Conservation (phyloP, 2,329 filamentous ascomycete species). For the Ophiostoma montium region DNA sequence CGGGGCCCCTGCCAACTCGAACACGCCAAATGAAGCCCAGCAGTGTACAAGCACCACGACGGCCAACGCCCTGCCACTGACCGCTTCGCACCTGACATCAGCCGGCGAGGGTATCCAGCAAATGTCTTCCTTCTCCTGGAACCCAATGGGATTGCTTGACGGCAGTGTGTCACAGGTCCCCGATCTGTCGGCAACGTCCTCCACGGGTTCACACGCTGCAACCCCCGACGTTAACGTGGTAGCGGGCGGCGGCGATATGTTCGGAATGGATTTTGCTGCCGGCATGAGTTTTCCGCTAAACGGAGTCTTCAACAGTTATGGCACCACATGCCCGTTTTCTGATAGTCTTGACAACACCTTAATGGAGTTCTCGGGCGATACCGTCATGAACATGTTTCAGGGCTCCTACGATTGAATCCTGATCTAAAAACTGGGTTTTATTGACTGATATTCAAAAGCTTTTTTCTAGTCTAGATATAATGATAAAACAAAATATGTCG, state of each 20-base stretch:
- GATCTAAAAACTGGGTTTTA: no score
- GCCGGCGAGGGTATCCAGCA: neutral
- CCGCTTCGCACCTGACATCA: neutral
- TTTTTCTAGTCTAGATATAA: no score
- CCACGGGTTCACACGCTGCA: neutral
- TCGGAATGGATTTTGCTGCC: neutral
- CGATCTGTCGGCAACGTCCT: neutral
- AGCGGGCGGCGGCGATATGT: neutral
- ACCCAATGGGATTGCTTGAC: neutral
- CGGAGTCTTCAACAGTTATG: neutral
- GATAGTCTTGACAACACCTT: neutral
- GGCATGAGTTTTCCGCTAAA: neutral
- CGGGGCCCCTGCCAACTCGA: neutral
- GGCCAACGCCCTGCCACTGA: neutral
- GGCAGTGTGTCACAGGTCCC: neutral
- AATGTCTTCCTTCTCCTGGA: neutral
- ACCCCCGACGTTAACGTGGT: neutral
- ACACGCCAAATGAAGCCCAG: neutral
- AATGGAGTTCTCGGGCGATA: neutral
- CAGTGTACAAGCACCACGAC: no score
- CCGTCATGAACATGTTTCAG: slow-evolving; percentile 2
- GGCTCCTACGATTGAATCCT: no score
- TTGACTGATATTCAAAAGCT: neutral
- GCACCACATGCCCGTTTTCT: neutral
- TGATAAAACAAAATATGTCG: no score